Conservation (phyloP, 1,284 basidiomycete genomes). For the Thecaphora frezii region DNA sequence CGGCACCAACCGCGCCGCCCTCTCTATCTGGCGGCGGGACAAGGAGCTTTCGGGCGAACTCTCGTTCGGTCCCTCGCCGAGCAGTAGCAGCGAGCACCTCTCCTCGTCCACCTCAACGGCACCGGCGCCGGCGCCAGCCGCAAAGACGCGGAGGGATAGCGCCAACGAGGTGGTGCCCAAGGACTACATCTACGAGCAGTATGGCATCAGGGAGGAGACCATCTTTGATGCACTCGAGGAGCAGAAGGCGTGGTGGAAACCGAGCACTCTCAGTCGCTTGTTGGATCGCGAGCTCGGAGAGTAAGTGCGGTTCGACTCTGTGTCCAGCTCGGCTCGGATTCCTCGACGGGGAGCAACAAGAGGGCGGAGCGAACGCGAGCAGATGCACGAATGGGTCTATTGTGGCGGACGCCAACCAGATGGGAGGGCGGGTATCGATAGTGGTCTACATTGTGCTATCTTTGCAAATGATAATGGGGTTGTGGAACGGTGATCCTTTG, state of each 20-base stretch:
- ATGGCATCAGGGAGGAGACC: constrained; percentile 41
- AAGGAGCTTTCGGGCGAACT: constrained; percentile 17
- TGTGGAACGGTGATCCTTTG: too few relatives aligned
- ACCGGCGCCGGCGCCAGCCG: too few relatives aligned
- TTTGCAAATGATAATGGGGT: too few relatives aligned
- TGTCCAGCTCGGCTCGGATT: too few relatives aligned
- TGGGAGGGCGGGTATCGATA: too few relatives aligned
- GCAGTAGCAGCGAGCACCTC: neutral
- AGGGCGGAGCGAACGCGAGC: too few relatives aligned
- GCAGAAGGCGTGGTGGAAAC: constrained; percentile 52
- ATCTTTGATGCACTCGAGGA: constrained; percentile 43
- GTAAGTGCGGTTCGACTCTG: too few relatives aligned
- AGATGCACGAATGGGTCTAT: too few relatives aligned
- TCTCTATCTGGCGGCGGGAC: constrained; percentile 45
- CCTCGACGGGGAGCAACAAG: too few relatives aligned
- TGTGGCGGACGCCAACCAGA: too few relatives aligned
- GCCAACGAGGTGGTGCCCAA: constrained; percentile 11
- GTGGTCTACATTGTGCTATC: too few relatives aligned
- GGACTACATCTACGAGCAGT: constrained; percentile 54
- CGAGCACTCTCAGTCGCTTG: constrained; percentile 42
- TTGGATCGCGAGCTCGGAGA: constrained; percentile 47
- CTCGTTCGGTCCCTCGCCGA: neutral
- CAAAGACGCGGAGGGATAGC: too few relatives aligned
- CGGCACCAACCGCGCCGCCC: constrained; percentile 43
- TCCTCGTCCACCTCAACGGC: neutral